phyloP scores from a whole-genome alignment of 108 stramenopile species.

The Skeletonema grethae region DNA sequence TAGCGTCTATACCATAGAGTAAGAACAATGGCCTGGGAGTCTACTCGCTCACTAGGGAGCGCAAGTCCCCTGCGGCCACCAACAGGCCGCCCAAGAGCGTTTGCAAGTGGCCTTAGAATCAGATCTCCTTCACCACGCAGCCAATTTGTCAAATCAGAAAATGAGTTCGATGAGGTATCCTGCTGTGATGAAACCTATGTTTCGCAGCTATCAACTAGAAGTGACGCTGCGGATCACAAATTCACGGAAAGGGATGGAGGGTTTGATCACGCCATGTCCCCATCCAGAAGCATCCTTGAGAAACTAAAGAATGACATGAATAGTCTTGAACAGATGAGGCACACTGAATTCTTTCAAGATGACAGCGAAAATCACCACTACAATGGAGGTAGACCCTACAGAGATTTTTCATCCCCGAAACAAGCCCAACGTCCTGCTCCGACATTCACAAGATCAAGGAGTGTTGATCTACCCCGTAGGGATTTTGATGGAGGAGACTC shows the following conservation, averaged over 20 bases:
- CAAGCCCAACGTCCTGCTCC: neutral
- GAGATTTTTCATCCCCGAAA: neutral
- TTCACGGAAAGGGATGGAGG: neutral
- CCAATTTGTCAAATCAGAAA: neutral
- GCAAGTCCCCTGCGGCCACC: neutral
- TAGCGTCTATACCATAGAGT: too few species aligned
- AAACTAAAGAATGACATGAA: neutral
- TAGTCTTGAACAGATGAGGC: neutral
- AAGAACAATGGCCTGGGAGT: neutral
- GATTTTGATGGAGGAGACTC: neutral
- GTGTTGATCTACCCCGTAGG: neutral
- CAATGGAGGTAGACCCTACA: neutral
- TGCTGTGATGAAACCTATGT: neutral
- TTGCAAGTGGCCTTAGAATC: neutral
- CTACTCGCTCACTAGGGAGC: neutral
- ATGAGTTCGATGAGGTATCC: neutral
- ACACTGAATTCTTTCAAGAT: neutral
- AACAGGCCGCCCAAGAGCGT: neutral
- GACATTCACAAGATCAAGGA: neutral
- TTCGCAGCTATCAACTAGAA: neutral
- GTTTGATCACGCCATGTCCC: neutral
- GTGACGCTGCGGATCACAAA: neutral
- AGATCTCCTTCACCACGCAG: neutral
- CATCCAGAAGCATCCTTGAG: neutral
- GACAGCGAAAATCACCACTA: neutral